Conservation (phyloP, 192 early-diverging fungal species). For the Rhizoclosmatium sp. region DNA sequence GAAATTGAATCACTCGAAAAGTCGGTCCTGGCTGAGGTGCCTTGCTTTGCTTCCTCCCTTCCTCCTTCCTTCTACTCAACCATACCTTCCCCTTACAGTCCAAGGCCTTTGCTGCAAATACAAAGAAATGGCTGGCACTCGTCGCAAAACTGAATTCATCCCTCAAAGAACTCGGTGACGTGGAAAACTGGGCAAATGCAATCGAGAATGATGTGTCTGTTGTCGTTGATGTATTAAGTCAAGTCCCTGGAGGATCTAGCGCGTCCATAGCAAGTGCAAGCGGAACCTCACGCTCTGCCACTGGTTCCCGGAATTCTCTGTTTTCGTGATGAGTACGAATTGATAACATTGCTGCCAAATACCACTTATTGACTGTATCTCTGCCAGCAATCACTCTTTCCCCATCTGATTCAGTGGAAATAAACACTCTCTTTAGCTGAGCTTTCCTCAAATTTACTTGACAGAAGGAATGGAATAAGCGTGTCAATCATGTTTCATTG, state of each 20-base stretch:
- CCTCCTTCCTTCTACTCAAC: background rate
- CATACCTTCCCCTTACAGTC: background rate
- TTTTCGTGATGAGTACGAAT: no score
- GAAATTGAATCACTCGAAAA: constrained; percentile 63
- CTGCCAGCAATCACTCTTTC: no score
- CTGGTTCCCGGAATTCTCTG: no score
- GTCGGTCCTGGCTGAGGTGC: background rate
- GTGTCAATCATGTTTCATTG: no score
- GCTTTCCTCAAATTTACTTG: no score
- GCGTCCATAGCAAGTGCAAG: no score
- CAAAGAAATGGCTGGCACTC: constrained; percentile 80
- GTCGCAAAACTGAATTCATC: constrained; percentile 78
- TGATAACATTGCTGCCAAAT: no score
- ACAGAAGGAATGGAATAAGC: no score
- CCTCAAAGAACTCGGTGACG: constrained; percentile 89
- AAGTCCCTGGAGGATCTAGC: background rate
- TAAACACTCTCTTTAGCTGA: no score
- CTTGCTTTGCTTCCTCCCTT: background rate
- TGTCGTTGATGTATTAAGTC: background rate
- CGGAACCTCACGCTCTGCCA: no score
- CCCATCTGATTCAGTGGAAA: no score
- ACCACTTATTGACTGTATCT: no score
- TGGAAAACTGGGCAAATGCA: constrained; percentile 83
- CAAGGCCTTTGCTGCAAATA: constrained; percentile 56
- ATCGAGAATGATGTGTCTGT: constrained; percentile 80